phyloP scores from a whole-genome alignment of 345 rosid species.

The Ricinus communis region DNA sequence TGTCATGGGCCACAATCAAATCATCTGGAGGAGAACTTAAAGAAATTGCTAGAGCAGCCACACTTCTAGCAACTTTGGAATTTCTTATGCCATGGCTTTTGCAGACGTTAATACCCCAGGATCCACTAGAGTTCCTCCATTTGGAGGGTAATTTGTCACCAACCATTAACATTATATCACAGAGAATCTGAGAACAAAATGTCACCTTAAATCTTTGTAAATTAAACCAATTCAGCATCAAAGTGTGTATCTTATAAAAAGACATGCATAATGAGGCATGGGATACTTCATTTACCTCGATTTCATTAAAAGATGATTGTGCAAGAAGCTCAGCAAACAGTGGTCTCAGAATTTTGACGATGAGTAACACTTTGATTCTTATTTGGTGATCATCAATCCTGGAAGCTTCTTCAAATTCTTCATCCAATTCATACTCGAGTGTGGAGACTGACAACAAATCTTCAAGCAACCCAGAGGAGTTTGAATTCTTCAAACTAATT shows the following conservation, averaged over 20 bases:
- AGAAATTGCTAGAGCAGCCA: slow-evolving; percentile 50
- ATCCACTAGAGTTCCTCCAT: slow-evolving; percentile 56
- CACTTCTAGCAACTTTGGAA: slow-evolving; percentile 48
- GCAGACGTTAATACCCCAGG: slow-evolving; percentile 61
- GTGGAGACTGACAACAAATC: slow-evolving; percentile 50
- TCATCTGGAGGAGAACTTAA: slow-evolving; percentile 57
- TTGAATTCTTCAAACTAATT: slow-evolving; percentile 40
- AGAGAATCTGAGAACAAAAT: slow-evolving; percentile 51
- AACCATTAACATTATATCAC: slow-evolving; percentile 49
- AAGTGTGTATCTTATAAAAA: slow-evolving; percentile 11
- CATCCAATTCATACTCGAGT: slow-evolving; percentile 33
- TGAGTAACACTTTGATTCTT: slow-evolving; percentile 44
- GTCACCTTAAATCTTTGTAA: slow-evolving; percentile 4
- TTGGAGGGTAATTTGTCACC: slow-evolving; percentile 51
- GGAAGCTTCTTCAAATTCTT: slow-evolving; percentile 40
- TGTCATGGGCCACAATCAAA: slow-evolving; percentile 44
- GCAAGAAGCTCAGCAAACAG: slow-evolving; percentile 50
- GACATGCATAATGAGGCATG: neutral
- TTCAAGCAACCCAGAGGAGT: slow-evolving; percentile 52
- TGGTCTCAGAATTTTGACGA: slow-evolving; percentile 55
- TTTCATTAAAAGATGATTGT: slow-evolving; percentile 41
- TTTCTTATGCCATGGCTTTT: slow-evolving; percentile 45
- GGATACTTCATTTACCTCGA: slow-evolving; percentile 51
- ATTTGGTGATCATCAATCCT: slow-evolving; percentile 44
- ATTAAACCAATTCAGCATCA: slow-evolving; percentile 10